Base-by-base conservation (phyloP, 805 yeast species). In the Spathaspora hagerdaliae region DNA sequence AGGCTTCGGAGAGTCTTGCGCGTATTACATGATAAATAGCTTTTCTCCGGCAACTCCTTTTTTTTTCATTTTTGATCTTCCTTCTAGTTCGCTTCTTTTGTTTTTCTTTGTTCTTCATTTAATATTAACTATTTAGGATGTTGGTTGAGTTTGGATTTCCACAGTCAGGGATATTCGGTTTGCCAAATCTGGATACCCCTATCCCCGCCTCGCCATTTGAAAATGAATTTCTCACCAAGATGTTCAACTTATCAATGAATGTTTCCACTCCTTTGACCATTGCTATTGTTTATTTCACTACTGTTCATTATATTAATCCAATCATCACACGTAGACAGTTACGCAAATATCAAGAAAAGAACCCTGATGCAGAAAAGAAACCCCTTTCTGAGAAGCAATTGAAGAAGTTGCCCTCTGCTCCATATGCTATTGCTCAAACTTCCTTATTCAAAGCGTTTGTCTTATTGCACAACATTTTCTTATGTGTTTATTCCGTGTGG, bases 401-500 rank as follows among this genome's bases (percentile, higher is more conserved):
- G 44, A 71, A 72, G 48, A 59, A 63, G 47, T 60, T 79, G 43
- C 75, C 78, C 6, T 66, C 83, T 4, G 83, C 79, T 15, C 88
- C 90, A 2, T 69, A 67, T 45, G 44, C 58, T 8, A 60, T 84
- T 41, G 69, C 86, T 11, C 67, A 63, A 29, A 64, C 75, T 13
- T 43, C 49, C 2, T 35, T 61, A 11, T 83, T 84, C 72, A 78
- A 77, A 58, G 39, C 63, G 31, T 72, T 82, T 42, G 87, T 83
- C 27, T 59, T 83, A 12, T 51, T 79, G 36, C 90, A 83, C 64
- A 83, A 83, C 58, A 52, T 81, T 19, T 73, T 77, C 38, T 73
- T 83, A 33, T 83, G 88, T 58, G 65, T 67, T n/a, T 83, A 82
- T 63, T 82, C 87, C 2, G 74, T 75, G 29, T 83, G 87, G 87